Percentiles rank a stretch among this genome's conserved stretches.
Evolutionary conservation across 2,329 filamentous ascomycete species (phyloP).

Genomic region (Lachnellula arida): DNA sequence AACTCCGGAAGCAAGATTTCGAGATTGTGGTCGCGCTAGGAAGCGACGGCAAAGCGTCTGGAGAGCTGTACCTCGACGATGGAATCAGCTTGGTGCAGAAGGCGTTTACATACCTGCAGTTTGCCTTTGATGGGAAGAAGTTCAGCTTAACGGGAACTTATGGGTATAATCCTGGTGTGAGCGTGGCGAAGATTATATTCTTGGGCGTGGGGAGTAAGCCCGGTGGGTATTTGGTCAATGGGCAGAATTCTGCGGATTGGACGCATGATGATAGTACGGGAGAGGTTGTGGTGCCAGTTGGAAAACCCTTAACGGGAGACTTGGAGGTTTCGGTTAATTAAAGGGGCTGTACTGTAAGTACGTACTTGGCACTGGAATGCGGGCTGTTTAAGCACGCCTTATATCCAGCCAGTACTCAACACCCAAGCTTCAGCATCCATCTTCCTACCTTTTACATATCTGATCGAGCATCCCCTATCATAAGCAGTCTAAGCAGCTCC

Average conservation of each 20-base stretch:
- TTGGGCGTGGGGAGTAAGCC: slow-evolving; percentile 34
- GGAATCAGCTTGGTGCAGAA: slow-evolving; percentile 62
- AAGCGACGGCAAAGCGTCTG: slow-evolving; percentile 56
- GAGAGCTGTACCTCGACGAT: slow-evolving; percentile 73
- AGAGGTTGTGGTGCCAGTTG: slow-evolving; percentile 11
- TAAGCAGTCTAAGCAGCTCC: no score
- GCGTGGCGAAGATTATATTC: slow-evolving; percentile 47
- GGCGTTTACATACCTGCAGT: slow-evolving; percentile 51
- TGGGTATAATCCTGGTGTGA: slow-evolving; percentile 42
- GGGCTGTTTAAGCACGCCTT: no score
- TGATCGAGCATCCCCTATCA: no score
- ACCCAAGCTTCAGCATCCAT: no score
- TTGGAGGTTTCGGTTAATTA: slow-evolving; percentile 9
- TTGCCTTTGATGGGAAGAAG: slow-evolving; percentile 51
- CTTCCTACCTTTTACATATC: no score
- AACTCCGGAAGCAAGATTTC: slow-evolving; percentile 61
- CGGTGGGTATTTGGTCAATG: slow-evolving; percentile 5
- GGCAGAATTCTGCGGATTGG: background rate
- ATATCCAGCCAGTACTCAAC: no score
- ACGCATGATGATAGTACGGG: slow-evolving; percentile 6
- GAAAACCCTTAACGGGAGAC: slow-evolving; percentile 11
- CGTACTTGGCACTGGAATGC: no score
- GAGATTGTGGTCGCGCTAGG: slow-evolving; percentile 65
- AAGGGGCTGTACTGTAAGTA: no score
- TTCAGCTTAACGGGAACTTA: slow-evolving; percentile 51